Percentiles rank a stretch among this genome's conserved stretches.
These are phyloP conservation scores for Ramalina intermedia DNA, from an alignment of 495 filamentous ascomycete genomes.

Conservation along the genomic window DNA sequence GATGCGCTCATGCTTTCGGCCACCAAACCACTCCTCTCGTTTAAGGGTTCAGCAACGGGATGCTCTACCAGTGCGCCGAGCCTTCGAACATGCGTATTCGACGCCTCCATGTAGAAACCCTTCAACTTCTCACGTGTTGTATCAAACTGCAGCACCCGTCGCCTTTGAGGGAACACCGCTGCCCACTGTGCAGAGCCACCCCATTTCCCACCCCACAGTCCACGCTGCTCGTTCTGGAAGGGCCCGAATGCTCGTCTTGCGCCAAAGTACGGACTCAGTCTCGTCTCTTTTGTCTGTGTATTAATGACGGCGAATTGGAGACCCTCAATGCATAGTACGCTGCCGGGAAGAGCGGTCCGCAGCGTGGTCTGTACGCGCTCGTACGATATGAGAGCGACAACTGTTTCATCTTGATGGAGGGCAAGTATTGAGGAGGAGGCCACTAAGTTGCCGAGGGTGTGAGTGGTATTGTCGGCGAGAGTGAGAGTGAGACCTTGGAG, in stretches of 20 bases:
- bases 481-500: neutral
- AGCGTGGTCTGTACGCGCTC: neutral
- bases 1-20: too few relatives aligned
- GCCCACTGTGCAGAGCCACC: neutral
- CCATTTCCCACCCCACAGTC: neutral
- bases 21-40: too few relatives aligned
- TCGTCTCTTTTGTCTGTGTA: too few relatives aligned
- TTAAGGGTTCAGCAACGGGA: too few relatives aligned
- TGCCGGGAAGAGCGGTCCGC: neutral
- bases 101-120: too few relatives aligned
- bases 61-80: too few relatives aligned
- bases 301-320: too few relatives aligned
- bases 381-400: neutral
- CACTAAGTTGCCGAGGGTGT: neutral
- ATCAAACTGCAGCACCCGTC: too few relatives aligned
- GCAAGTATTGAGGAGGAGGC: neutral
- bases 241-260: neutral
- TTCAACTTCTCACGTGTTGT: too few relatives aligned
- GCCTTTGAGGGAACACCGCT: neutral
- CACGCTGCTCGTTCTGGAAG: constrained; percentile 2
- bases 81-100: too few relatives aligned
- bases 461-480: neutral
- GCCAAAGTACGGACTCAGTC: too few relatives aligned
- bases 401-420: neutral
- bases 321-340: neutral